Evolutionary conservation across 2,329 filamentous ascomycete genomes (phyloP).

Genomic region (Alternaria sp.): DNA sequence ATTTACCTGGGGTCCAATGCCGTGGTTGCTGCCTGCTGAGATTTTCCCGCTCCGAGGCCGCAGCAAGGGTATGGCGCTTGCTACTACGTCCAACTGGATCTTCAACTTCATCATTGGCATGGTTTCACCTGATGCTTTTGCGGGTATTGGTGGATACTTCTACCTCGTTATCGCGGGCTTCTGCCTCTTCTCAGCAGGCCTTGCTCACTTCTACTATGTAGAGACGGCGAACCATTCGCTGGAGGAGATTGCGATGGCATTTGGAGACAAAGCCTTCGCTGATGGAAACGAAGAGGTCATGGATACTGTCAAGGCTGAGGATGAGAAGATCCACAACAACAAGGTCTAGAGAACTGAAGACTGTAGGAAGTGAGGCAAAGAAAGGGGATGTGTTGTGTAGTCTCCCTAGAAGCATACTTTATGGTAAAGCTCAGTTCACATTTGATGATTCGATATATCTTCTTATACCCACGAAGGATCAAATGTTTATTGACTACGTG

Average conservation of each 20-base stretch:
- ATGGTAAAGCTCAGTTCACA: not conserved
- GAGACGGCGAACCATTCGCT: conserved; percentile 52
- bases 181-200: conserved; percentile 20
- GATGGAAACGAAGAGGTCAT: conserved; percentile 30
- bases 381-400: not conserved
- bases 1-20: conserved; percentile 54
- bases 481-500: too few species aligned
- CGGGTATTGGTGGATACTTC: conserved; percentile 50
- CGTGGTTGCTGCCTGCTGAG: too few species aligned
- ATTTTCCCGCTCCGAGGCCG: too few species aligned
- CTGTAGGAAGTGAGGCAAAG: not conserved
- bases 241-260: conserved; percentile 54
- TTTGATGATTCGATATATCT: not conserved
- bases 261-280: conserved; percentile 55
- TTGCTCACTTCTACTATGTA: conserved; percentile 54
- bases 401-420: not conserved
- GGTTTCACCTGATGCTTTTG: conserved; percentile 55
- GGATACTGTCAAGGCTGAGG: conserved; percentile 16
- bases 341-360: not conserved
- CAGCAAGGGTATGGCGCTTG: conserved; percentile 5
- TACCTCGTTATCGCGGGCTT: conserved; percentile 54
- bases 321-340: conserved; percentile 4
- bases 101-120: conserved; percentile 54
- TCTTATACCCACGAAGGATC: not conserved
- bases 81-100: conserved; percentile 52